Percentiles rank a stretch among this genome's conserved stretches.
Evolutionary conservation across 306 rosid species (phyloP).

Genomic region (Pueraria montana): DNA sequence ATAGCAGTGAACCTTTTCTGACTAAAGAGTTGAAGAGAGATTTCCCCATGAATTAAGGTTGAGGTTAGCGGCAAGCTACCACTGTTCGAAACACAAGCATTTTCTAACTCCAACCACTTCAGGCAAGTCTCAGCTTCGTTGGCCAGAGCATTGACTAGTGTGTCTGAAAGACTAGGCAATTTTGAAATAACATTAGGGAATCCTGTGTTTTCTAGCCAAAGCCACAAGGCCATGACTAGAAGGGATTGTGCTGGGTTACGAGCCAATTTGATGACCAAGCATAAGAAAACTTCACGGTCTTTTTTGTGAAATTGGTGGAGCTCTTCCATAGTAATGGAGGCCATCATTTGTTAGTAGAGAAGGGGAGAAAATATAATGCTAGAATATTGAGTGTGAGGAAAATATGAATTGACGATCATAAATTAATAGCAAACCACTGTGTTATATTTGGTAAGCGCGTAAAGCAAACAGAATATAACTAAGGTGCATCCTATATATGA

Average conservation of each 20-base stretch:
- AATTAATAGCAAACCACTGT: not conserved
- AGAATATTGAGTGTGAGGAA: not conserved
- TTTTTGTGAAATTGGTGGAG: not conserved
- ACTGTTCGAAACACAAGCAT: not conserved
- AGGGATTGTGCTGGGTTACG: slow-evolving; percentile 52
- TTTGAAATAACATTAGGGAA: slow-evolving; percentile 44
- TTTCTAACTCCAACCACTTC: slow-evolving; percentile 47
- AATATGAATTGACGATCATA: not conserved
- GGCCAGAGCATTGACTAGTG: slow-evolving; percentile 40
- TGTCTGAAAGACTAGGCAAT: slow-evolving; percentile 26
- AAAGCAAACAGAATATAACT: no score
- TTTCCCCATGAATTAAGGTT: slow-evolving; percentile 29
- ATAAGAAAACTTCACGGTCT: slow-evolving; percentile 49
- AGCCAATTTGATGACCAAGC: slow-evolving; percentile 40
- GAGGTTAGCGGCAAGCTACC: slow-evolving; percentile 51
- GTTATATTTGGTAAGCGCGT: not conserved
- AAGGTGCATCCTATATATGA: no score
- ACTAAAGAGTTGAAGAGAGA: slow-evolving; percentile 55
- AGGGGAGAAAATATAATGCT: no score
- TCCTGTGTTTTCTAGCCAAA: slow-evolving; percentile 59
- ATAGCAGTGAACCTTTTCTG: slow-evolving; percentile 50
- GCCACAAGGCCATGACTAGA: slow-evolving; percentile 69
- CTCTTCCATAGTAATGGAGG: slow-evolving; percentile 11
- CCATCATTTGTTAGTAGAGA: slow-evolving; percentile 1
- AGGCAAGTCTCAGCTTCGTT: slow-evolving; percentile 61